These are phyloP conservation scores for Ajuga reptans DNA, from an alignment of 305 asterid species.

Conservation along the genomic window DNA sequence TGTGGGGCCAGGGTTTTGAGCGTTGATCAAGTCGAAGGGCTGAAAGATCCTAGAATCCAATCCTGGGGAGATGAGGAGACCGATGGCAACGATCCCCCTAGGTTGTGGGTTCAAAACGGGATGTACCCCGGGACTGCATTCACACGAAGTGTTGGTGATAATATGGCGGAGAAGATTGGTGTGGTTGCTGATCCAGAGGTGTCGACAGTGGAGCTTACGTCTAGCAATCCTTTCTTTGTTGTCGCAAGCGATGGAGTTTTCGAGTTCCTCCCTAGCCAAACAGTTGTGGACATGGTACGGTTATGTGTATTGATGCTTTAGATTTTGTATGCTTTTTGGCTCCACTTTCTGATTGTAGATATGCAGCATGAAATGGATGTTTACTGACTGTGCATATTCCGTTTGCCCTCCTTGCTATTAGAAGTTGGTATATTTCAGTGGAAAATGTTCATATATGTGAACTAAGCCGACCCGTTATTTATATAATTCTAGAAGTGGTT, in stretches of 20 bases:
- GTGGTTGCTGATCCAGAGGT: conserved; percentile 87
- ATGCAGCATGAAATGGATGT: conserved; percentile 1
- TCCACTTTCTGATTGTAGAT: background rate
- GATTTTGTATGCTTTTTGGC: background rate
- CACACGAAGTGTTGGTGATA: conserved; percentile 88
- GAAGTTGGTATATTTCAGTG: background rate
- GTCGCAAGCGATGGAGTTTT: conserved; percentile 92
- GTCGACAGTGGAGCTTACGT: conserved; percentile 47
- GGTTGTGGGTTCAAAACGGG: conserved; percentile 90
- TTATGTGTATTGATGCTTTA: background rate
- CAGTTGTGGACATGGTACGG: conserved; percentile 81
- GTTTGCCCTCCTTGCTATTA: background rate
- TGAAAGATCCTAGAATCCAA: conserved; percentile 78
- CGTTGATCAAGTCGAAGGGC: conserved; percentile 93
- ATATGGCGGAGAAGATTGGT: conserved; percentile 82
- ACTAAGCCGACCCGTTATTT: background rate
- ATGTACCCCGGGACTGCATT: conserved; percentile 97
- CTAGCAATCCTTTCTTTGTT: conserved; percentile 66
- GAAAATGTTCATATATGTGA: background rate
- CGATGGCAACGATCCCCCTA: conserved; percentile 89
- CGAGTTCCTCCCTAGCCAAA: conserved; percentile 82
- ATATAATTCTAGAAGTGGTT: background rate
- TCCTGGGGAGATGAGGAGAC: conserved; percentile 95
- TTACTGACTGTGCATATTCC: background rate
- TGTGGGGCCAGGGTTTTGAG: conserved; percentile 95